Evolutionary conservation across 2,329 filamentous ascomycete genomes (phyloP), one percentile per base, ranked within the genome.

Genomic region (Penicillium corylophilum): DNA sequence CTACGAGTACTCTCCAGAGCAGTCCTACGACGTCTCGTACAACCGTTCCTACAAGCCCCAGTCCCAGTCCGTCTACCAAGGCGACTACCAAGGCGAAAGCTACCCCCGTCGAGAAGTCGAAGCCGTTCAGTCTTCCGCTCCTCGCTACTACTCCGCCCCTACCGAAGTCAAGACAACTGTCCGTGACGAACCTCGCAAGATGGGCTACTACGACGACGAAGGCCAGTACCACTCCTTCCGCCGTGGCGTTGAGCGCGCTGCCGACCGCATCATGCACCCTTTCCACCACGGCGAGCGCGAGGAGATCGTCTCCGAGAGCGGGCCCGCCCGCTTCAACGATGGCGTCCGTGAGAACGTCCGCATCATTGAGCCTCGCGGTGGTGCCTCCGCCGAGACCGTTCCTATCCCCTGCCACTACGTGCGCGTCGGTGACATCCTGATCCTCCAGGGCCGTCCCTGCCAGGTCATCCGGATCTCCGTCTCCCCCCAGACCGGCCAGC

Each of bases 381-480:
- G 74, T 65, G 28, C 75, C 70, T 41, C 74, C 64, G 82, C 87
- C 73, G 92, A 94, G 83, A 95, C 90, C 67, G 92, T 97, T 75
- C 93, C 92, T 73, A 96, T 99, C 77, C 94, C 95, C 63, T 96
- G 91, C 88, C 90, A 99, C 86, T 95, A 97, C 84, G 93, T 99
- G 81, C 94, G 94, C 81, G 89, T 97, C 69, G 94, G 94, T 77
- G 94, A 99, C 79, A 89, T 99, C 79, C 79, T 99, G 79, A 95
- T 97, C 81, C 90, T 99, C 64, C 94, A 99, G 84, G 93, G 93
- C 76, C 93, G 94, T 68, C 92, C 94, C 71, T 97, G 91, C 89
- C 94, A 99, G 85, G 93, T 99, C 77, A 99, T 99, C 83, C 93
- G 93, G 75, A 96, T 99, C 87, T 96, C 91, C 65, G 96, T 92